phyloP scores from a whole-genome alignment of 306 rosid genomes.

The Citrullus mucosospermus region DNA sequence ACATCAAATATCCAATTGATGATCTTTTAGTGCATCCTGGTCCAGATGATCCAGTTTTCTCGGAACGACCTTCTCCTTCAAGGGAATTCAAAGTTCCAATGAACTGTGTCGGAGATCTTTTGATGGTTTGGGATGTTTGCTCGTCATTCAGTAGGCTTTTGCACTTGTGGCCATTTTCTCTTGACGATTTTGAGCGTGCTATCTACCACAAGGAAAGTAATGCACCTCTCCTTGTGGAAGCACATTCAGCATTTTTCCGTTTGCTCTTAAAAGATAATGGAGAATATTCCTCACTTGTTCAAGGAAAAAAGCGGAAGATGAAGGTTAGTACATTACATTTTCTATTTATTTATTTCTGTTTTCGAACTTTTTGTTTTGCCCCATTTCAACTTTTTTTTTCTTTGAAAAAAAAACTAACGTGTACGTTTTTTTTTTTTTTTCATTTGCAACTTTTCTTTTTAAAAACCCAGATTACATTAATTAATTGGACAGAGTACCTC shows the following conservation, averaged over 20 bases:
- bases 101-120: constrained; percentile 63
- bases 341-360: constrained; percentile 1
- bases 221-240: constrained; percentile 70
- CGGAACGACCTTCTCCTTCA: constrained; percentile 56
- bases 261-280: constrained; percentile 51
- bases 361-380: neutral
- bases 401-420: neutral
- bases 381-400: neutral
- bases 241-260: constrained; percentile 73
- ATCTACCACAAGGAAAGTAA: constrained; percentile 69
- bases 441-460: neutral
- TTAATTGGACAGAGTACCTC: constrained; percentile 72
- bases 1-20: constrained; percentile 81
- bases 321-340: constrained; percentile 39
- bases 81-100: constrained; percentile 69
- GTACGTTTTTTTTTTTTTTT: neutral
- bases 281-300: constrained; percentile 33
- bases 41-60: constrained; percentile 62
- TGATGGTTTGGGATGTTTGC: constrained; percentile 93
- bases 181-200: constrained; percentile 82
- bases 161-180: constrained; percentile 62
- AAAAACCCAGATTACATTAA: constrained; percentile 52
- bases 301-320: constrained; percentile 36
- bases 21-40: constrained; percentile 76
- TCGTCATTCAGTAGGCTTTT: constrained; percentile 55